phyloP scores from a whole-genome alignment of 2,329 filamentous ascomycete species.

The Fusarium beomiforme region DNA sequence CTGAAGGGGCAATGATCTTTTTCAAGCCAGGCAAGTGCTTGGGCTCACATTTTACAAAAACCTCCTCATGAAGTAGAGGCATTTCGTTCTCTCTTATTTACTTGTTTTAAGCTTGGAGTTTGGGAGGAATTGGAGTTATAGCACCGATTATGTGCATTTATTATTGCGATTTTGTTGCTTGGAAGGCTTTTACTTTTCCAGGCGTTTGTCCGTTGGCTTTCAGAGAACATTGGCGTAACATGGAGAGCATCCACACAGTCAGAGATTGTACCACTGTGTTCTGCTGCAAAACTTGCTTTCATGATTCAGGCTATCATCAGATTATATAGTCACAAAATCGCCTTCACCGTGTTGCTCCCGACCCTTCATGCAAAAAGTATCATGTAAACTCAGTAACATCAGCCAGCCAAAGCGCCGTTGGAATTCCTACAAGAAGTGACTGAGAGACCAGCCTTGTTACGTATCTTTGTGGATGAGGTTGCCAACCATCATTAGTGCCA shows the following conservation, averaged over 20 bases:
- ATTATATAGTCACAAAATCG: background rate
- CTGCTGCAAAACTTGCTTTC: conserved; percentile 14
- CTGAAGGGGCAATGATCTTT: conserved; percentile 6
- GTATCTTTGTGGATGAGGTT: background rate
- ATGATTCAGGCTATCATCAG: conserved; percentile 12
- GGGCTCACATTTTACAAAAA: background rate
- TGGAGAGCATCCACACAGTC: background rate
- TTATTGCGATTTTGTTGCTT: conserved; percentile 32
- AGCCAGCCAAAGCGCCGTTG: no score
- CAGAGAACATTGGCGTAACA: conserved; percentile 4
- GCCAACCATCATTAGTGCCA: background rate
- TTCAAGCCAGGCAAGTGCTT: background rate
- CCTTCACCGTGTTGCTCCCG: background rate
- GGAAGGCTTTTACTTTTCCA: conserved; percentile 4
- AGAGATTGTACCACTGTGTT: conserved; percentile 15
- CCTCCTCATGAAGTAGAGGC: background rate
- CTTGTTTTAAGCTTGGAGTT: conserved; percentile 35
- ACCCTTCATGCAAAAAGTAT: background rate
- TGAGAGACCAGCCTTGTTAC: no score
- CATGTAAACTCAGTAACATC: background rate
- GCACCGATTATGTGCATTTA: conserved; percentile 25
- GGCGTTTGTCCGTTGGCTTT: conserved; percentile 18
- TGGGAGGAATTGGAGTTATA: conserved; percentile 25
- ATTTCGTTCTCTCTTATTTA: background rate
- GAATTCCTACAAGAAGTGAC: background rate